Evolutionary conservation across 768 basidiomycete species (phyloP).

Genomic region (Trametopsis cervina): DNA sequence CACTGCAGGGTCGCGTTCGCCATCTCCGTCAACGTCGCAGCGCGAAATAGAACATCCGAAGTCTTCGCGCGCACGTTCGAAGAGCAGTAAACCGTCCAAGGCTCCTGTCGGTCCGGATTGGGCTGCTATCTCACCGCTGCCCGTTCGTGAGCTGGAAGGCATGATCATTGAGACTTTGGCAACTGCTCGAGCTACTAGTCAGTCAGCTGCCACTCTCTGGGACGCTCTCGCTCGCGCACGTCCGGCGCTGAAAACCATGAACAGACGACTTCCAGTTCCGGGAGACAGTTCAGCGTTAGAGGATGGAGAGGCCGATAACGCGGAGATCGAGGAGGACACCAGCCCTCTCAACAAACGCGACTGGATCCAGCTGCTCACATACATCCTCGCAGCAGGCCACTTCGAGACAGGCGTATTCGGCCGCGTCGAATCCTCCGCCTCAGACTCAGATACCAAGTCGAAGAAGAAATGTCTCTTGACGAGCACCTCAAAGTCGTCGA

Average conservation of each 20-base stretch:
- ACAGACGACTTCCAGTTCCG: neutral
- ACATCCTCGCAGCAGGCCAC: slow-evolving; percentile 40
- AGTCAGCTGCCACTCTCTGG: slow-evolving; percentile 48
- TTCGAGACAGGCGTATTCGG: slow-evolving; percentile 58
- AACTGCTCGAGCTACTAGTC: slow-evolving; percentile 61
- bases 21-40: neutral
- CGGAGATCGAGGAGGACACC: neutral
- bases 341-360: slow-evolving; percentile 19
- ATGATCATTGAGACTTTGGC: slow-evolving; percentile 68
- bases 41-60: neutral
- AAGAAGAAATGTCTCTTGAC: slow-evolving; percentile 6
- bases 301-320: neutral
- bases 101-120: neutral
- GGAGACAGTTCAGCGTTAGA: neutral
- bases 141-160: slow-evolving; percentile 43
- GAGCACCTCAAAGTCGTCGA: slow-evolving; percentile 22
- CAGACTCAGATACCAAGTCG: slow-evolving; percentile 6
- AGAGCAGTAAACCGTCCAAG: neutral
- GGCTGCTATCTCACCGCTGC: slow-evolving; percentile 5
- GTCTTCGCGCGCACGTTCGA: neutral
- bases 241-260: slow-evolving; percentile 35
- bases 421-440: slow-evolving; percentile 57
- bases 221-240: slow-evolving; percentile 44
- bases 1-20: neutral
- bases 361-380: slow-evolving; percentile 44